Evolutionary conservation across 176 grass and related monocot species (phyloP), one percentile per base, ranked within the genome.

Genomic region (Eleusine indica): DNA sequence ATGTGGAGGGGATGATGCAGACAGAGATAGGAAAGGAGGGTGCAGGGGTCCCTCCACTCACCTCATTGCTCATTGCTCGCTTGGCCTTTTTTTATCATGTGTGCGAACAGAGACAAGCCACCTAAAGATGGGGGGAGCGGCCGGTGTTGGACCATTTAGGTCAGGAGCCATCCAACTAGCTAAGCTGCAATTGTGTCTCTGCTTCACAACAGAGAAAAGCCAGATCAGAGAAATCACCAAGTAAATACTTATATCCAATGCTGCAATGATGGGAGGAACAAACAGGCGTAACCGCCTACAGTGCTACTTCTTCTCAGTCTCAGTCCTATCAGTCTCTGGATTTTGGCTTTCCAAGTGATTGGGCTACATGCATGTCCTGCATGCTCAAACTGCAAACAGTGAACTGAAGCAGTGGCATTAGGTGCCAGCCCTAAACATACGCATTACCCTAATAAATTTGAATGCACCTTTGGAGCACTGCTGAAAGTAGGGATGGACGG

Each of bases 41-140:
- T 18, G 46, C 9, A 22, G 35, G 46, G 75, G 72, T 21, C 48
- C 79, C 83, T 72, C 83, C 73, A 90, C 86, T 89, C 56, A 77
- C 71, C 78, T 48, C 68, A 57, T 75, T 74, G 67, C 46, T 64
- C 65, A 64, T 15, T 37, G 29, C 64, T 66, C 29, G 14, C 64
- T 69, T 79, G 61, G 53, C 14, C 35, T 78, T 87, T 56, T 56
- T 88, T 80, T 83, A 82, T 80, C 86, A 86, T 87, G 22, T 75
- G 84, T 42, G 76, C 44, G 68, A 86, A 90, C 89, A 88, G 83
- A 86, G 87, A 90, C 90, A 87, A 86, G 83, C 4, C 48, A 86
- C 76, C 86, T 84, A 90, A 90, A 84, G 81, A 87, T 76, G 71
- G 61, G 64, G 62, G 72, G 17, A 19, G 6, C 5, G 2, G 17